Conservation (phyloP, 2,329 filamentous ascomycete genomes). For the Aspergillus sp. region DNA sequence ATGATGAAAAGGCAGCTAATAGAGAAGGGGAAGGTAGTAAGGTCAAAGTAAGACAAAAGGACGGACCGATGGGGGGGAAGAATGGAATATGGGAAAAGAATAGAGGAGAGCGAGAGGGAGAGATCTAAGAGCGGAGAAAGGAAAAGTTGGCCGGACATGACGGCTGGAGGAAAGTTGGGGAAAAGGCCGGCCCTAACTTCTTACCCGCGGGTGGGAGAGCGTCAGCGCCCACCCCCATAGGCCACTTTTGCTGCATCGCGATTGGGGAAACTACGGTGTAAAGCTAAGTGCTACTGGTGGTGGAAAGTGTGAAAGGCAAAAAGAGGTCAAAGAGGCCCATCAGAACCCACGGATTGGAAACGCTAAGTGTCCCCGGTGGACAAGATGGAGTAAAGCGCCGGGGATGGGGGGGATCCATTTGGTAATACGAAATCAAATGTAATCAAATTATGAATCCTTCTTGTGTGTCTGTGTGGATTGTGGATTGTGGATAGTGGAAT, state of each 20-base stretch:
- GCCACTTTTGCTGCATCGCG: not conserved
- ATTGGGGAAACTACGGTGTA: not conserved
- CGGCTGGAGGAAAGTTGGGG: constrained; percentile 18
- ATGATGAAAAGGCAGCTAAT: not conserved
- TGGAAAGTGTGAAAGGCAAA: not conserved
- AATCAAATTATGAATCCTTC: no score
- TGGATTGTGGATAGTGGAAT: not conserved
- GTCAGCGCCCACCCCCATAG: not conserved
- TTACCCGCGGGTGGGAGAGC: constrained; percentile 18
- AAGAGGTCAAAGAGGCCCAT: not conserved
- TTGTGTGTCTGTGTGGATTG: not conserved
- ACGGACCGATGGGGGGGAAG: not conserved
- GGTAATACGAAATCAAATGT: no score
- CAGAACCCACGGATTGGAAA: constrained; percentile 1
- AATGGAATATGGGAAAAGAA: constrained; percentile 7
- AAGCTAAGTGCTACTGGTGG: not conserved
- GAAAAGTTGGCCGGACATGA: constrained; percentile 16
- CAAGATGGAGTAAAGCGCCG: constrained; percentile 9
- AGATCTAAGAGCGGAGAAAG: constrained; percentile 22
- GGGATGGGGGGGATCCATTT: not conserved
- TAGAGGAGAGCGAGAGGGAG: constrained; percentile 9
- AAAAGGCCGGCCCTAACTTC: constrained; percentile 15
- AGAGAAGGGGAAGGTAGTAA: not conserved
- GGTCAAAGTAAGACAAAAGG: not conserved
- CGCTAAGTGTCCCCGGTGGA: not conserved